Base-by-base conservation (phyloP, 2,329 filamentous ascomycete species). In the Exserohilum rostratum region DNA sequence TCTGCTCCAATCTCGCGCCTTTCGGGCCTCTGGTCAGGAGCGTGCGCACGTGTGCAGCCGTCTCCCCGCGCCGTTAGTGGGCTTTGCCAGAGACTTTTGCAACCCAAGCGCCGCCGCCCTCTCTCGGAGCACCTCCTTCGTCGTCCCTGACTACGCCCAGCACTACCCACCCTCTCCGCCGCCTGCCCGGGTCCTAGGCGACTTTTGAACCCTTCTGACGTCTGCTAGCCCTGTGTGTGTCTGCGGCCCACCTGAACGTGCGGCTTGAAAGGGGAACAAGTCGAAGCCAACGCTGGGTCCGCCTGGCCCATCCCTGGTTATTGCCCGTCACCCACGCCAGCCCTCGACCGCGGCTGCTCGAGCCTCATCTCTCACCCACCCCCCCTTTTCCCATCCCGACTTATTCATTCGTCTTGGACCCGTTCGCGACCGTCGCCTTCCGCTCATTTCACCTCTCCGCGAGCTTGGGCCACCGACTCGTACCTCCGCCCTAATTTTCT, bases 401-500 rank as follows among this genome's bases (percentile, higher is more conserved):
- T 30, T 42, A 20, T 25, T 25, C 22, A 7, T 7, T 25, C 31
- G 53, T 40, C 48, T 34, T 53, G 39, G 39, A 33, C 48, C 49
- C 31, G 35, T 51, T 54, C 47, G 50, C 54, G 39, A 50, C 57
- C 40, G 35, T 46, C 49, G 50, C 49, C 46, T 55, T 48, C 50
- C 57, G 53, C 50, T 60, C 58, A 60, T 63, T 55, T 64, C 50
- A 53, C 53, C 44, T 50, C 53, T 43, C 55, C 48, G 47, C 53
- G 59, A 61, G 56, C 56, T 57, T 56, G 50, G 58, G 35, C 45
- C 51, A 50, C 35, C 42, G 37, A 47, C 50, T 59, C 53, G 43
- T 58, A 60, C 61, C 46, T 60, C 64, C 64, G 62, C 64, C 61
- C 60, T 61, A 58, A 66, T 65, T 70, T 66, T 67, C 56, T 43